Conservation (phyloP, 2,329 filamentous ascomycete species). For the Diaporthe caulivora region DNA sequence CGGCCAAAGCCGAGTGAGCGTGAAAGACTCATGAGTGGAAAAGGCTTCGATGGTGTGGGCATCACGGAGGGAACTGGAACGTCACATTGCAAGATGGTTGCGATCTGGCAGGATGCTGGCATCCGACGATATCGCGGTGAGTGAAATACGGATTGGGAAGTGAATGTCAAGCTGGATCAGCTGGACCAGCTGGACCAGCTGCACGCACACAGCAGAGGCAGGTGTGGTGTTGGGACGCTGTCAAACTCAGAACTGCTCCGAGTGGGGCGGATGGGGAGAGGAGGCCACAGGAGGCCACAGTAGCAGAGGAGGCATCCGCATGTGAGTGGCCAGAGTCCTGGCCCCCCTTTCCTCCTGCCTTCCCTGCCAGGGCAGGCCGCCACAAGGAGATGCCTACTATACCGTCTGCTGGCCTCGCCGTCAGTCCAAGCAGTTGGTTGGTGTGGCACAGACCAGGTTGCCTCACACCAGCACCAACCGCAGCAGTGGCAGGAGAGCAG, state of each 20-base stretch:
- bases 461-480: neutral
- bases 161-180: neutral
- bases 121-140: conserved; percentile 8
- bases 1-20: conserved; percentile 4
- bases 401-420: neutral
- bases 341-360: conserved; percentile 6
- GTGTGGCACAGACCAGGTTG: conserved; percentile 27
- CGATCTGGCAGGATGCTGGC: conserved; percentile 1
- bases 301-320: neutral
- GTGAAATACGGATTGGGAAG: neutral
- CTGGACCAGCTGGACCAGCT: neutral
- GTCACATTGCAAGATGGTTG: conserved; percentile 9
- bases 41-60: neutral
- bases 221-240: neutral
- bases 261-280: neutral
- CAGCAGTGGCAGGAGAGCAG: neutral
- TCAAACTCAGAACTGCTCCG: conserved; percentile 14
- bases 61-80: neutral
- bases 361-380: neutral
- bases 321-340: neutral
- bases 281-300: too few relatives aligned
- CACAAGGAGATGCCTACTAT: conserved; percentile 8
- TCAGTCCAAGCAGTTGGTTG: neutral
- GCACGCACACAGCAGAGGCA: too few relatives aligned
- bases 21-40: neutral